A percentile compares a stretch with the other conserved stretches of the same genome.
phyloP scores from a whole-genome alignment of 345 rosid species.

The Eucalyptus regnans region DNA sequence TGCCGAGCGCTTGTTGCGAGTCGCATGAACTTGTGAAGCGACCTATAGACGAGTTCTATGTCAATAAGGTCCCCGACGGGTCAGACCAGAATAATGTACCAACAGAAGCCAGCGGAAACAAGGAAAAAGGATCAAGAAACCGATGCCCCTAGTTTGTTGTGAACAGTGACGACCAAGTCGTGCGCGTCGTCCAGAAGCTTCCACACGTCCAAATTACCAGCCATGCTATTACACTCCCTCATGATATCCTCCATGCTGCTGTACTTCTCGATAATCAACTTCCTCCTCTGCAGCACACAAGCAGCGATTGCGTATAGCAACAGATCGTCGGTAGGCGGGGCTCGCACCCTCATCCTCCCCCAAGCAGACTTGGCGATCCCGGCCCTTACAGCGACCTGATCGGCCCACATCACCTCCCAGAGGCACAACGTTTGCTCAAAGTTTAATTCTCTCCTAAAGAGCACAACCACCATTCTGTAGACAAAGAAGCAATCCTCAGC shows the following conservation, averaged over 20 bases:
- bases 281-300: constrained; percentile 88
- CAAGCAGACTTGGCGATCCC: constrained; percentile 72
- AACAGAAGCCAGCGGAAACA: neutral
- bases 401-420: constrained; percentile 99
- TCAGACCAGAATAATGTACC: neutral
- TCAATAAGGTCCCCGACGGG: neutral
- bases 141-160: constrained; percentile 51
- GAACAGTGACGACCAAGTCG: constrained; percentile 72
- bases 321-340: constrained; percentile 87
- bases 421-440: constrained; percentile 86
- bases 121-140: neutral
- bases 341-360: constrained; percentile 77
- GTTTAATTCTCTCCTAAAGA: constrained; percentile 72
- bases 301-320: constrained; percentile 94
- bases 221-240: constrained; percentile 93
- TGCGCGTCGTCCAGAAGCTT: constrained; percentile 95
- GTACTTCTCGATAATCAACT: constrained; percentile 76
- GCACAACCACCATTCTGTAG: constrained; percentile 91
- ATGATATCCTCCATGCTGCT: constrained; percentile 94
- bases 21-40: neutral
- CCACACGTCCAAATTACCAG: constrained; percentile 88
- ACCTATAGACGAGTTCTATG: neutral
- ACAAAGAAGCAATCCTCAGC: constrained; percentile 94
- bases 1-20: neutral
- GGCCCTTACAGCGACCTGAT: constrained; percentile 73